Percentiles rank a stretch among this genome's conserved stretches.
phyloP scores from a whole-genome alignment of 257 asterid species.

The Capsicum baccatum region DNA sequence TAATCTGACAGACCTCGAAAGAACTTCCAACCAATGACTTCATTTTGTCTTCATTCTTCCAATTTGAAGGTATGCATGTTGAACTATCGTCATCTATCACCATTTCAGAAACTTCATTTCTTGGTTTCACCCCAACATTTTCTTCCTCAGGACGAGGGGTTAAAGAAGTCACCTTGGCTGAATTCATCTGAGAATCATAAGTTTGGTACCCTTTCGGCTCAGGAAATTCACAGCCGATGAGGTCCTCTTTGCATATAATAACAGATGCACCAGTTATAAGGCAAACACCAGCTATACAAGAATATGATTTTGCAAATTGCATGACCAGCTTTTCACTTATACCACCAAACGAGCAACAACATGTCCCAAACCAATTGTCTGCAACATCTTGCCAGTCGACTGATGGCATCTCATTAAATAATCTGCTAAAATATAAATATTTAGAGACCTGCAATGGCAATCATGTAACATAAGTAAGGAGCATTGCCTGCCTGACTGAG shows the following conservation, averaged over 20 bases:
- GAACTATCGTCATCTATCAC: conserved; percentile 41
- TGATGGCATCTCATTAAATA: conserved; percentile 87
- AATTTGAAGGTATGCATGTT: conserved; percentile 40
- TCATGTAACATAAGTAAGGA: not conserved
- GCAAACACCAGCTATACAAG: conserved; percentile 72
- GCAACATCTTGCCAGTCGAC: conserved; percentile 91
- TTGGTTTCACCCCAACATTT: conserved; percentile 26
- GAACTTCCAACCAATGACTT: conserved; percentile 28
- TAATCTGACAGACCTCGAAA: conserved; percentile 1
- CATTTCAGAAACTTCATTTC: conserved; percentile 35
- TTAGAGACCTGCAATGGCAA: not conserved
- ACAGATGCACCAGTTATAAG: conserved; percentile 71
- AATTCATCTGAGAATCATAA: conserved; percentile 35
- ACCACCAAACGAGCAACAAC: conserved; percentile 96
- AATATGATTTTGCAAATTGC: conserved; percentile 63
- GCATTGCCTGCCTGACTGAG: not conserved
- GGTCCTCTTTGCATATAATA: conserved; percentile 64
- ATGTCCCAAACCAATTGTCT: conserved; percentile 97
- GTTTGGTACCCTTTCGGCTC: conserved; percentile 37
- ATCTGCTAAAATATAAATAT: conserved; percentile 41
- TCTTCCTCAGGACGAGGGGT: conserved; percentile 33
- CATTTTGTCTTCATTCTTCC: conserved; percentile 44
- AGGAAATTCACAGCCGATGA: conserved; percentile 58
- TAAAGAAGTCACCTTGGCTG: conserved; percentile 28
- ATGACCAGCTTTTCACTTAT: conserved; percentile 78